phyloP scores from a whole-genome alignment of 2,329 filamentous ascomycete genomes.

The Fusarium proliferatum region DNA sequence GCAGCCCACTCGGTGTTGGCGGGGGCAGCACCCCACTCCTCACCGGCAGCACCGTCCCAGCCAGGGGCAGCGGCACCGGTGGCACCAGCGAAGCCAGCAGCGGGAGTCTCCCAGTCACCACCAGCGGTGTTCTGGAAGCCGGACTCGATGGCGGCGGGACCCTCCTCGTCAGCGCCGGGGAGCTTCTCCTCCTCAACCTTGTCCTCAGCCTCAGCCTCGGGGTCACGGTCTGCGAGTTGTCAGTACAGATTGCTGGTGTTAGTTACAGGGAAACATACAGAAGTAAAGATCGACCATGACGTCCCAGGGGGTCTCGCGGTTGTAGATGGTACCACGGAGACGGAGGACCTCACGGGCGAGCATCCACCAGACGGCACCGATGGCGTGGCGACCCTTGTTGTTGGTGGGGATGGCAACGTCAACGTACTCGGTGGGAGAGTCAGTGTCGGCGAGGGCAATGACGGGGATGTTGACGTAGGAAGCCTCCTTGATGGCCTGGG shows the following conservation, averaged over 20 bases:
- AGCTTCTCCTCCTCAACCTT: slow-evolving; percentile 95
- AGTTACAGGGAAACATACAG: slow-evolving; percentile 65
- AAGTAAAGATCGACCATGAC: slow-evolving; percentile 99
- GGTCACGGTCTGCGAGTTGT: slow-evolving; percentile 82
- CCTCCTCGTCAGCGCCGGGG: slow-evolving; percentile 85
- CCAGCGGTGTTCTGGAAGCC: slow-evolving; percentile 72
- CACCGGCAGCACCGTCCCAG: slow-evolving; percentile 67
- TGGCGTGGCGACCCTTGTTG: slow-evolving; percentile 99
- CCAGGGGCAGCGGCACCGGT: slow-evolving; percentile 59
- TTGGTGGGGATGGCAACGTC: slow-evolving; percentile 99
- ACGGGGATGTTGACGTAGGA: slow-evolving; percentile 99
- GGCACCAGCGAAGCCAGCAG: slow-evolving; percentile 75
- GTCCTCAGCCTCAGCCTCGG: slow-evolving; percentile 99
- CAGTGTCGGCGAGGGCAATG: slow-evolving; percentile 98
- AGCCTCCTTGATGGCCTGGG: slow-evolving; percentile 99
- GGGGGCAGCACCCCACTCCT: slow-evolving; percentile 74
- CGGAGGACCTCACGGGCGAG: slow-evolving; percentile 99
- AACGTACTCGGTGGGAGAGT: slow-evolving; percentile 99
- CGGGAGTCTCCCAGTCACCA: slow-evolving; percentile 88
- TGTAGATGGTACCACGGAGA: slow-evolving; percentile 95
- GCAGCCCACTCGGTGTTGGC: slow-evolving; percentile 77
- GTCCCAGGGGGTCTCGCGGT: slow-evolving; percentile 97
- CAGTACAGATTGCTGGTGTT: slow-evolving; percentile 7
- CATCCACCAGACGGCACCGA: slow-evolving; percentile 99
- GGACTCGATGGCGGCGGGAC: slow-evolving; percentile 79